Conservation (phyloP, 2,329 filamentous ascomycete species). For the Penicillium digitatum region DNA sequence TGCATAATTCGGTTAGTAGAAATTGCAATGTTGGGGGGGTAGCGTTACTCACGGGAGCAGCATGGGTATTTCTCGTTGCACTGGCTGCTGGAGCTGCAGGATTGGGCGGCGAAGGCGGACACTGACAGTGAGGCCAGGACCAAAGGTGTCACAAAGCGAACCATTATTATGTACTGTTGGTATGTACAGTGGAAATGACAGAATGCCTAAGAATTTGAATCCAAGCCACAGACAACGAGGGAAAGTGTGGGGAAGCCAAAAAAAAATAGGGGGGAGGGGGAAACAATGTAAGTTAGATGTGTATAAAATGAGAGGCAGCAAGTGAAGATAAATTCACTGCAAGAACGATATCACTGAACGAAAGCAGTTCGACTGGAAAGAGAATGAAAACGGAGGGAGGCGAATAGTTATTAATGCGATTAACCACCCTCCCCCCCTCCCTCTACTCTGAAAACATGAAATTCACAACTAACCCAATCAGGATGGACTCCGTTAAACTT, state of each 20-base stretch:
- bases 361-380: neutral
- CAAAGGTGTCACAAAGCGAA: constrained; percentile 34
- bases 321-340: constrained; percentile 8
- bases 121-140: constrained; percentile 35
- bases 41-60: constrained; percentile 66
- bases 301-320: constrained; percentile 6
- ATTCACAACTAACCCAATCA: neutral
- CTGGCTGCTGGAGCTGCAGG: constrained; percentile 47
- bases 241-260: neutral
- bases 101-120: constrained; percentile 29
- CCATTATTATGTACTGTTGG: constrained; percentile 29
- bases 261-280: neutral
- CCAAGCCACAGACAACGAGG: constrained; percentile 6
- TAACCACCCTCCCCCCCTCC: neutral
- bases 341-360: neutral
- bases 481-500: neutral
- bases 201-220: constrained; percentile 20
- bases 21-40: neutral
- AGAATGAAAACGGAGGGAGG: constrained; percentile 7
- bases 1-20: constrained; percentile 5
- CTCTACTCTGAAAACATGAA: neutral
- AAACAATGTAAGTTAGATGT: neutral
- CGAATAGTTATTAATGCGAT: constrained; percentile 6
- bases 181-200: constrained; percentile 15
- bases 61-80: constrained; percentile 69